A percentile compares a stretch with the other conserved stretches of the same genome.
Conservation (phyloP, 2,329 filamentous ascomycete genomes). For the Didymella exigua region DNA sequence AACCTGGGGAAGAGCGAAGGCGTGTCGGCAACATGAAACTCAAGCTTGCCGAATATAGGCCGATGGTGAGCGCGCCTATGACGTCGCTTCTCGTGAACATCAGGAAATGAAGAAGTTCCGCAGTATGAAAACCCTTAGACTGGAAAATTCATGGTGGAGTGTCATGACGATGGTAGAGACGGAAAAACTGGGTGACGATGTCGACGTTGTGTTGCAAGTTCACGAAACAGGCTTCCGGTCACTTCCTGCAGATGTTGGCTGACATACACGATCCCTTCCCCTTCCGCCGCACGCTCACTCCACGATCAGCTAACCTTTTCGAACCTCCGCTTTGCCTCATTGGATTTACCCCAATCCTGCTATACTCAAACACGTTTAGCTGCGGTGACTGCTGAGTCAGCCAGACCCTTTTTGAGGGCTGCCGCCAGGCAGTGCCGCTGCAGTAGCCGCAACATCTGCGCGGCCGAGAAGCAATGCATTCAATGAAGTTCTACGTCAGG, state of each 20-base stretch:
- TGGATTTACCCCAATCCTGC: slow-evolving; percentile 15
- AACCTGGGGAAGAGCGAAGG: slow-evolving; percentile 11
- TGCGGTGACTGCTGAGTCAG: slow-evolving; percentile 26
- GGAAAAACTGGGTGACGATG: slow-evolving; percentile 5
- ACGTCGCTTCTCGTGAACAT: slow-evolving; percentile 4
- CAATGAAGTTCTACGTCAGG: slow-evolving; percentile 29
- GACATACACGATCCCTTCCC: slow-evolving; percentile 15
- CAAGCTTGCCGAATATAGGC: slow-evolving; percentile 7
- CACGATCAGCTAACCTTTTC: slow-evolving; percentile 26
- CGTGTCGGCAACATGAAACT: neutral
- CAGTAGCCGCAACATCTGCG: slow-evolving; percentile 27
- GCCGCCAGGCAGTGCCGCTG: slow-evolving; percentile 17
- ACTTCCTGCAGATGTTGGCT: slow-evolving; percentile 15
- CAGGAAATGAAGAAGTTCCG: slow-evolving; percentile 12
- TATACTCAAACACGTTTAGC: slow-evolving; percentile 22
- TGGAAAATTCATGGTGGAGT: slow-evolving; percentile 6
- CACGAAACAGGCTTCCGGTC: slow-evolving; percentile 12
- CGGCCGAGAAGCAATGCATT: slow-evolving; percentile 40
- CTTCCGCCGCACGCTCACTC: slow-evolving; percentile 12
- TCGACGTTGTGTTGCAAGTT: slow-evolving; percentile 1
- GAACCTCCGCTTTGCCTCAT: slow-evolving; percentile 12
- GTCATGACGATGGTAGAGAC: slow-evolving; percentile 10
- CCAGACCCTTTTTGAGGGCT: slow-evolving; percentile 15
- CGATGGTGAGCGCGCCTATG: slow-evolving; percentile 7
- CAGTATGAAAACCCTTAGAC: neutral